Percentiles rank a stretch among this genome's conserved stretches.
Evolutionary conservation across 257 asterid genomes (phyloP).

Genomic region (Pogostemon cablin): DNA sequence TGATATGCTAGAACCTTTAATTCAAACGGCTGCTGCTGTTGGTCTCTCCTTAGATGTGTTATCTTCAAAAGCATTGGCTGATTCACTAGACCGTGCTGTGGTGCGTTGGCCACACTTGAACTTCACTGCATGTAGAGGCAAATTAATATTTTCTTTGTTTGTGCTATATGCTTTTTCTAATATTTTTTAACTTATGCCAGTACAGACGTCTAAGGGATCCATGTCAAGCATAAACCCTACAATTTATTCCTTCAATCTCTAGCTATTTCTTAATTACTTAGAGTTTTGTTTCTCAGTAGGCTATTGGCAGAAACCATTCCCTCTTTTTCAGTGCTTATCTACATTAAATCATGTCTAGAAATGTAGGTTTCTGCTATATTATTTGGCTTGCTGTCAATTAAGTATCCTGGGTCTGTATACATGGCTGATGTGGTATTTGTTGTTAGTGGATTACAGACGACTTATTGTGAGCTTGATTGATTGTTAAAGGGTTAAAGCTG

Average conservation of each 20-base stretch:
- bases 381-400: neutral
- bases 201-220: neutral
- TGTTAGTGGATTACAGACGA: slow-evolving; percentile 1
- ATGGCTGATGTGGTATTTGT: slow-evolving; percentile 14
- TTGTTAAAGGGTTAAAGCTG: neutral
- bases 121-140: slow-evolving; percentile 5
- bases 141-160: neutral
- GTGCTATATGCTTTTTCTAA: neutral
- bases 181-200: neutral
- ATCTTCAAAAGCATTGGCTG: slow-evolving; percentile 96
- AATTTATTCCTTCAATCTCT: neutral
- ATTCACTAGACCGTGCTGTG: slow-evolving; percentile 96
- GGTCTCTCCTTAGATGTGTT: slow-evolving; percentile 84
- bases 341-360: too few species aligned
- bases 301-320: neutral
- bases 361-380: slow-evolving; percentile 10
- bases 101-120: slow-evolving; percentile 51
- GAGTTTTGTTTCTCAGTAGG: neutral
- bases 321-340: neutral
- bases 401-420: neutral
- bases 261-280: neutral
- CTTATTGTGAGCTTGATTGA: neutral
- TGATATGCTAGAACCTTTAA: slow-evolving; percentile 97
- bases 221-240: neutral
- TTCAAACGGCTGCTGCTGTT: slow-evolving; percentile 87